These are phyloP conservation scores for Citrullus colocynthis DNA, from an alignment of 306 rosid species.

Conservation along the genomic window DNA sequence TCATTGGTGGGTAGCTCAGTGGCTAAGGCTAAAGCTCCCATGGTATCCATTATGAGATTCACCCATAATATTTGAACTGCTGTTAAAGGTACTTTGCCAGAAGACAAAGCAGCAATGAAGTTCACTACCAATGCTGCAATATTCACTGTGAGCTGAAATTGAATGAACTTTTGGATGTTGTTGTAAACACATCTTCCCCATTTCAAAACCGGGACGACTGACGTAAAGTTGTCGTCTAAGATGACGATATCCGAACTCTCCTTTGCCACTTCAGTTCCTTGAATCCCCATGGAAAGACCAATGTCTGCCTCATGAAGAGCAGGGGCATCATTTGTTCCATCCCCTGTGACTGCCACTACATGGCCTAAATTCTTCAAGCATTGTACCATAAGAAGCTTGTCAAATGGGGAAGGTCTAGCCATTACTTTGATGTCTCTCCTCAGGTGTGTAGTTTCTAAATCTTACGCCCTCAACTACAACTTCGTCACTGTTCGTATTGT, in stretches of 20 bases:
- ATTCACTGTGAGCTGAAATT: constrained; percentile 19
- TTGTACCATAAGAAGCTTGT: constrained; percentile 18
- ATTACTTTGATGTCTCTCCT: constrained; percentile 18
- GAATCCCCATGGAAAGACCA: constrained; percentile 22
- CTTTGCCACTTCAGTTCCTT: constrained; percentile 21
- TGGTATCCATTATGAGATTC: constrained; percentile 19
- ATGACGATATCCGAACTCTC: constrained; percentile 19
- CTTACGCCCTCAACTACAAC: constrained; percentile 2
- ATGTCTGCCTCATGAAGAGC: constrained; percentile 19
- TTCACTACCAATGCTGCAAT: constrained; percentile 12
- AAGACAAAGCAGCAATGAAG: constrained; percentile 11
- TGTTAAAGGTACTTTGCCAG: constrained; percentile 13
- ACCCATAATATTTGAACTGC: constrained; percentile 20
- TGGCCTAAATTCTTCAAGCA: constrained; percentile 15
- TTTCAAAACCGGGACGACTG: constrained; percentile 10
- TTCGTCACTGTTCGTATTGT: not conserved
- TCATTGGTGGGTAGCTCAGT: constrained; percentile 13
- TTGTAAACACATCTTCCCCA: constrained; percentile 21
- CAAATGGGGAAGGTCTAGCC: constrained; percentile 19
- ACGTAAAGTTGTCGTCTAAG: constrained; percentile 11
- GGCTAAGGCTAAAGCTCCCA: constrained; percentile 24
- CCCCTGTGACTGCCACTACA: constrained; percentile 22
- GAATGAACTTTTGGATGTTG: constrained; percentile 18
- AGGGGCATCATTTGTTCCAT: constrained; percentile 20
- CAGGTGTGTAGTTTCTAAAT: constrained; percentile 13